Conservation (phyloP, 805 yeast genomes). For the Kluyveromyces siamensis region DNA sequence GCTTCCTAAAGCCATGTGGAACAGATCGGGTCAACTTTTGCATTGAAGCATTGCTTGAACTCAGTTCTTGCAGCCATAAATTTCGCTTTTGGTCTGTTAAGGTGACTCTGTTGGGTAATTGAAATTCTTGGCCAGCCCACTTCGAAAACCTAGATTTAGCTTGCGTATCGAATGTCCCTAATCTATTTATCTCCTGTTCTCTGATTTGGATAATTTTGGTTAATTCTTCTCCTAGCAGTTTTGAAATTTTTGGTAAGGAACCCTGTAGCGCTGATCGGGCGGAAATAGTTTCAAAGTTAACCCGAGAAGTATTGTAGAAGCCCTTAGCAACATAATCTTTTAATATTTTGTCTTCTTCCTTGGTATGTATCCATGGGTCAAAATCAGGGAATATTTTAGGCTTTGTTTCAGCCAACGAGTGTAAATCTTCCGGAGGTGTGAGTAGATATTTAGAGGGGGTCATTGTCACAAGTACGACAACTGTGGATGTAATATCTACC, state of each 20-base stretch:
- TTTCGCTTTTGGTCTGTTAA: constrained; percentile 80
- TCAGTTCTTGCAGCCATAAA: constrained; percentile 76
- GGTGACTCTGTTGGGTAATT: constrained; percentile 52
- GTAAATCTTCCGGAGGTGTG: constrained; percentile 27
- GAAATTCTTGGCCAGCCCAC: constrained; percentile 25
- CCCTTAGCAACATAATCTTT: constrained; percentile 27
- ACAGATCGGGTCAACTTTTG: constrained; percentile 63
- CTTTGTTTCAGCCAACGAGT: constrained; percentile 14
- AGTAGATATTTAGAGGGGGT: constrained; percentile 22
- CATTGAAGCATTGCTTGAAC: constrained; percentile 57
- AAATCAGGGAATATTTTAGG: constrained; percentile 25
- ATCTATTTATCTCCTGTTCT: constrained; percentile 24
- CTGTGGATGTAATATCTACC: neutral
- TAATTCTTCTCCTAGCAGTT: constrained; percentile 21
- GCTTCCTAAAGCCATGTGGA: constrained; percentile 84
- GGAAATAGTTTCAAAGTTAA: constrained; percentile 28
- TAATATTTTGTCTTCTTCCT: constrained; percentile 24
- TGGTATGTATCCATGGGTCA: constrained; percentile 27
- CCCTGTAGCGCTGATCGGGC: constrained; percentile 29
- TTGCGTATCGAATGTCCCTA: constrained; percentile 10
- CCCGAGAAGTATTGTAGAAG: constrained; percentile 25
- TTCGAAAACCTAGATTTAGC: constrained; percentile 9
- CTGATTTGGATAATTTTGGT: constrained; percentile 22
- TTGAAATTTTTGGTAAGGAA: constrained; percentile 24
- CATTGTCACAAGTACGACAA: constrained; percentile 2